Base-by-base conservation (phyloP, 805 yeast genomes). In the Millerozyma miso region DNA sequence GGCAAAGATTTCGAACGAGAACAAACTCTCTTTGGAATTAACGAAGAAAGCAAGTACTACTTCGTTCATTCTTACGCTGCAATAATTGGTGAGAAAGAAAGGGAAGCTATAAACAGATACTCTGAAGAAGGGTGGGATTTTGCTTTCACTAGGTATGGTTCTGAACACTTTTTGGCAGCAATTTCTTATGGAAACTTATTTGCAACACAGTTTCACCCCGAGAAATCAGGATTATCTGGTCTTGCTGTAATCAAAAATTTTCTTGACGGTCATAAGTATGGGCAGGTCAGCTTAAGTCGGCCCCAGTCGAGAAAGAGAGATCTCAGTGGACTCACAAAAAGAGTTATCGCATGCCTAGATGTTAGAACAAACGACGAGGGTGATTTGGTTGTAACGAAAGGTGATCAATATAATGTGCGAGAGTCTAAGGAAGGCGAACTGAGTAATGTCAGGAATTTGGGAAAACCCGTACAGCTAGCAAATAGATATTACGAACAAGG, bases 191-290 rank as follows among this genome's bases (percentile, higher is more conserved):
- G 75, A 45, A 90, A 88, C 49, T 70, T 91, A 8, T 87, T 93
- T 65, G 96, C 97, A 35, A 93, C 98, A 1, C 99, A 93, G 63
- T 93, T 93, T 64, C 99, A 93, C 65, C 99, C 99, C n/a, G 99
- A 93, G 60, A 93, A 93, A 63, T 88, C 97, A 3, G 99, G 99
- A 10, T 59, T 71, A 17, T 96, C 96, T 3, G 99, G 99, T 38
- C 69, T 93, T 36, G 76, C 77, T 47, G 80, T 91, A 7, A 76
- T 93, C 44, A 75, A 76, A 44, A 77, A 86, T 19, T 93, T 93
- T 59, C 68, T 93, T 52, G 74, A 73, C 32, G 76, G 74, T 19
- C 55, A 63, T 7, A 69, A 65, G 45, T 34, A 61, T 20, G 53
- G 64, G 2, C 44, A 40, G 6, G 44, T 65, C 3, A 38, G 51